A percentile compares a stretch with the other conserved stretches of the same genome.
These are phyloP conservation scores for Cordyceps fumosorosea DNA, from an alignment of 2,329 filamentous ascomycete species.

Conservation along the genomic window DNA sequence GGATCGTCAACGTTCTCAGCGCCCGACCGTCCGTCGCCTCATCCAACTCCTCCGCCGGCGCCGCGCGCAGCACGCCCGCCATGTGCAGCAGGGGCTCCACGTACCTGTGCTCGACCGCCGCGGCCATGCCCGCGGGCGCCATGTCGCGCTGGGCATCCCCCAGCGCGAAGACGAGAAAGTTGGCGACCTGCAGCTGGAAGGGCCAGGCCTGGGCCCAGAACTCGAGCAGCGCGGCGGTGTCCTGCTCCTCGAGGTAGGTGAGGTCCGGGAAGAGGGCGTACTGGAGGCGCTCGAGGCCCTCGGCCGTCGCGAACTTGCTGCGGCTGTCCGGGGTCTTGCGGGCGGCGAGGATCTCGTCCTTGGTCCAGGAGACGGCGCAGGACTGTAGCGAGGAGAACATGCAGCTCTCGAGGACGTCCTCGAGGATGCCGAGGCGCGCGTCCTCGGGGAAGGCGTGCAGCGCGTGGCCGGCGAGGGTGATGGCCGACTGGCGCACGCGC, in stretches of 20 bases:
- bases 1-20: constrained; percentile 25
- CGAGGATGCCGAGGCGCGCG: constrained; percentile 53
- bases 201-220: constrained; percentile 46
- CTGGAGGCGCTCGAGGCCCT: constrained; percentile 53
- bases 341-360: constrained; percentile 53
- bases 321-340: constrained; percentile 18
- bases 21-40: constrained; percentile 27
- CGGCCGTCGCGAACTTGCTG: constrained; percentile 43
- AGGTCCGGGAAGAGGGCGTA: constrained; percentile 55
- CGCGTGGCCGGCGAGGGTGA: constrained; percentile 44
- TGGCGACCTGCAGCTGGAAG: constrained; percentile 53
- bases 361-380: constrained; percentile 56
- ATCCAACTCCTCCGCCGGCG: constrained; percentile 22
- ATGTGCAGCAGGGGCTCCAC: constrained; percentile 45
- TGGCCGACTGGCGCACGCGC: constrained; percentile 48
- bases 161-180: constrained; percentile 54
- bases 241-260: constrained; percentile 33
- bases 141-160: constrained; percentile 38
- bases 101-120: constrained; percentile 53
- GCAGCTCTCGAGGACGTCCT: constrained; percentile 60
- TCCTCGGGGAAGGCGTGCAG: constrained; percentile 54
- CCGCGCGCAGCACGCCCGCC: constrained; percentile 30
- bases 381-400: constrained; percentile 56
- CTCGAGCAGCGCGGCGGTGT: constrained; percentile 38
- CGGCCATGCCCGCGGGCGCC: constrained; percentile 49